Evolutionary conservation across 495 filamentous ascomycete species (phyloP).

Genomic region (Penicillium dipodomyicola): DNA sequence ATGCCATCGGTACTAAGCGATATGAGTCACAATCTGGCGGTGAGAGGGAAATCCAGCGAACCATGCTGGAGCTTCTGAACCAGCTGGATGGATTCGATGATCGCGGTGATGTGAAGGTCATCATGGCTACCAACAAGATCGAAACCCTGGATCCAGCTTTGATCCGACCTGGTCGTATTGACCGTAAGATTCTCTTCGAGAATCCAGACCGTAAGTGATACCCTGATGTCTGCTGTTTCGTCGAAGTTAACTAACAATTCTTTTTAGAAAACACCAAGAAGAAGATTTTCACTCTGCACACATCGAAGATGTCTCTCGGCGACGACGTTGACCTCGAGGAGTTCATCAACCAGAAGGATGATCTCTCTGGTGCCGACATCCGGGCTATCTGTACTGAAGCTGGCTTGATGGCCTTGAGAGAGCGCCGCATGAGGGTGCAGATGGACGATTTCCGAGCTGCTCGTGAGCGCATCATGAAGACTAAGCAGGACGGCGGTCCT

Average conservation of each 20-base stretch:
- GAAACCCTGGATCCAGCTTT: conserved; percentile 95
- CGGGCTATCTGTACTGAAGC: conserved; percentile 98
- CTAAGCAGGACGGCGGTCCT: conserved; percentile 96
- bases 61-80: conserved; percentile 98
- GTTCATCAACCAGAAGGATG: conserved; percentile 98
- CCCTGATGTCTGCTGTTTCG: not conserved
- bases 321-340: conserved; percentile 96
- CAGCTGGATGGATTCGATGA: conserved; percentile 99
- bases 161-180: conserved; percentile 96
- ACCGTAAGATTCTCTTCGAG: conserved; percentile 98
- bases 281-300: conserved; percentile 99
- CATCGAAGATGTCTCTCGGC: conserved; percentile 96
- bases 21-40: conserved; percentile 97
- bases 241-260: conserved; percentile 31
- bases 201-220: conserved; percentile 83
- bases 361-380: conserved; percentile 96
- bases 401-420: conserved; percentile 89
- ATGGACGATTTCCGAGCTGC: conserved; percentile 97
- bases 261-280: conserved; percentile 87
- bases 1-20: conserved; percentile 98
- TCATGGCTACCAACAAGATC: conserved; percentile 99
- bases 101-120: conserved; percentile 97
- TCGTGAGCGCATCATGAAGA: conserved; percentile 93
- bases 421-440: conserved; percentile 96
- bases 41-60: conserved; percentile 96